Conservation (phyloP, 148 eudicot species). For the Diospyros kaki region DNA sequence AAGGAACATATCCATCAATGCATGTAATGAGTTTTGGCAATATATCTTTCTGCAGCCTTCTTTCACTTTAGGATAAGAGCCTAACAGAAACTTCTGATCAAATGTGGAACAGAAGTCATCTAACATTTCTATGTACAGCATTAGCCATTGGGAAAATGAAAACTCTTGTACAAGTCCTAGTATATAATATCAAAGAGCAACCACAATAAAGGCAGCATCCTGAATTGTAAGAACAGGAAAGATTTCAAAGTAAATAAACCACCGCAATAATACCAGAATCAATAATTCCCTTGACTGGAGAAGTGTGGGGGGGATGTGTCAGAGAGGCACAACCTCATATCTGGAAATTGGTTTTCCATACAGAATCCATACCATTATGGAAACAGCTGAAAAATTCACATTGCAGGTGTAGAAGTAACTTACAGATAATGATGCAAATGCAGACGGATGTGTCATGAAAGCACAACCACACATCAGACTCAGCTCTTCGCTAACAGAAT, state of each 20-base stretch:
- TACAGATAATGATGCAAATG: slow-evolving; percentile 82
- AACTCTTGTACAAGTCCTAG: background rate
- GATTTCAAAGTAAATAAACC: no score
- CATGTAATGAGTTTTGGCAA: background rate
- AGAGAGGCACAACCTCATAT: no score
- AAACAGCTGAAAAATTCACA: background rate
- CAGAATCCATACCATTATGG: background rate
- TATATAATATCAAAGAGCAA: background rate
- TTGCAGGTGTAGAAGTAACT: slow-evolving; percentile 23
- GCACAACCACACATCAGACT: slow-evolving; percentile 79
- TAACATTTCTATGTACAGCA: background rate
- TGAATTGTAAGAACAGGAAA: background rate
- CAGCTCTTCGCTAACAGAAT: slow-evolving; percentile 72
- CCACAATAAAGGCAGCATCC: background rate
- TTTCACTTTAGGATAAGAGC: background rate
- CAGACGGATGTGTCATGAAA: slow-evolving; percentile 52
- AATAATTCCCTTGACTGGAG: no score
- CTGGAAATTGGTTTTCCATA: background rate
- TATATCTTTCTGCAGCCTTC: background rate
- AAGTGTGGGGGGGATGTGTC: no score
- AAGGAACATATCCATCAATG: background rate
- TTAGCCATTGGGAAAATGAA: background rate
- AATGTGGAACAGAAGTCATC: background rate
- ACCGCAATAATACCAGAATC: no score
- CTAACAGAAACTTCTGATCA: background rate